Evolutionary conservation across 225 moss, liverwort and hornwort genomes (phyloP).

Genomic region (Asterella californica): DNA sequence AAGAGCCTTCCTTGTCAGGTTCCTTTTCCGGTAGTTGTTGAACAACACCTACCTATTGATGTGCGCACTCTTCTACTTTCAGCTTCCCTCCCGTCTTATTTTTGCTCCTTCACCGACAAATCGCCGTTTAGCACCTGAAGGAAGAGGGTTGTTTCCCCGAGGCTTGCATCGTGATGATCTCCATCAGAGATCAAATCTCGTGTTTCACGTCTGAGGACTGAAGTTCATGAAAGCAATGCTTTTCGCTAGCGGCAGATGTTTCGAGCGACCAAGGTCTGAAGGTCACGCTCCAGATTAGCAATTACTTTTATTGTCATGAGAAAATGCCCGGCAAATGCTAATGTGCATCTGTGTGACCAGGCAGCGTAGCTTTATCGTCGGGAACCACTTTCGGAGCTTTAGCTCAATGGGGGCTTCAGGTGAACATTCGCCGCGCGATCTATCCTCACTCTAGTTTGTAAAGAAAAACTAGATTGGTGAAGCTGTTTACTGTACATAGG

Average conservation of each 20-base stretch:
- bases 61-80: neutral
- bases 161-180: neutral
- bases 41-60: conserved; percentile 13
- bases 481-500: neutral
- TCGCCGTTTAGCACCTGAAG: neutral
- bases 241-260: neutral
- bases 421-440: conserved; percentile 1
- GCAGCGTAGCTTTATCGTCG: conserved; percentile 58
- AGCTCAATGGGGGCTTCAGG: conserved; percentile 75
- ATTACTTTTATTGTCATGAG: neutral
- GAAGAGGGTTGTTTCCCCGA: too few species aligned
- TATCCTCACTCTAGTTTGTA: neutral
- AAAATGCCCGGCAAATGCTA: too few species aligned
- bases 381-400: conserved; percentile 73
- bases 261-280: neutral
- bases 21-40: conserved; percentile 16
- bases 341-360: conserved; percentile 18
- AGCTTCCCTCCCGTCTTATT: neutral
- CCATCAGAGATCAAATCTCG: neutral
- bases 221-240: too few species aligned
- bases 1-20: conserved; percentile 5
- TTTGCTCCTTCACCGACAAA: neutral
- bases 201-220: neutral
- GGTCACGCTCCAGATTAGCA: neutral
- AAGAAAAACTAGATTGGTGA: neutral